phyloP scores from a whole-genome alignment of 345 rosid genomes.

The Populus alba region DNA sequence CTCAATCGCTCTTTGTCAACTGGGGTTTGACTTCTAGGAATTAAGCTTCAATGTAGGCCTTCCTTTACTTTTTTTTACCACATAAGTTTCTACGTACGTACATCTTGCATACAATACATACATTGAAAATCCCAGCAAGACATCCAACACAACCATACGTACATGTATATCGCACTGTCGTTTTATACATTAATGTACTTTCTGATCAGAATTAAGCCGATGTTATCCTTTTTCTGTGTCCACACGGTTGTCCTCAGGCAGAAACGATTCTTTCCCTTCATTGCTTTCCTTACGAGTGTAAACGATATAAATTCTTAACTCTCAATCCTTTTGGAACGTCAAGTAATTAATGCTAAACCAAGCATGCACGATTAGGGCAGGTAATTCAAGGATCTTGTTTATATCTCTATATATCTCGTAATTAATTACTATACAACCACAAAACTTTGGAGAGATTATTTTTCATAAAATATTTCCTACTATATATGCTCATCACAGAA shows the following conservation, averaged over 20 bases:
- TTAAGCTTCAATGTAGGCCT: not conserved
- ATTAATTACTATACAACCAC: too few relatives aligned
- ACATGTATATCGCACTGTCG: too few relatives aligned
- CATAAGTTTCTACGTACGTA: not conserved
- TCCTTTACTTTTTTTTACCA: not conserved
- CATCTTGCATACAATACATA: not conserved
- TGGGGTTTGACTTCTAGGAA: not conserved
- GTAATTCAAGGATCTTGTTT: too few relatives aligned
- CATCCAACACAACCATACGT: too few relatives aligned
- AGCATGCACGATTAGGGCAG: not conserved
- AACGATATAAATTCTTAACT: not conserved
- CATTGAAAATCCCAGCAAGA: too few relatives aligned
- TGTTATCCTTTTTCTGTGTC: not conserved
- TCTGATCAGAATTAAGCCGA: not conserved
- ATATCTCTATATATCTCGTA: too few relatives aligned
- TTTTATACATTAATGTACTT: not conserved
- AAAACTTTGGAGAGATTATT: too few relatives aligned
- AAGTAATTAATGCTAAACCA: not conserved
- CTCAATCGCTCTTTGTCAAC: not conserved
- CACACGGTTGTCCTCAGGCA: not conserved
- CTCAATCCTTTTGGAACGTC: not conserved
- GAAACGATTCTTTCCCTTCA: not conserved
- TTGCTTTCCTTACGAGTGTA: not conserved
- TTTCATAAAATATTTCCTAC: too few relatives aligned
- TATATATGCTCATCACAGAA: too few relatives aligned